These are phyloP conservation scores for Hyphopichia pseudoburtonii DNA, from an alignment of 1,139 yeast species.

Conservation along the genomic window DNA sequence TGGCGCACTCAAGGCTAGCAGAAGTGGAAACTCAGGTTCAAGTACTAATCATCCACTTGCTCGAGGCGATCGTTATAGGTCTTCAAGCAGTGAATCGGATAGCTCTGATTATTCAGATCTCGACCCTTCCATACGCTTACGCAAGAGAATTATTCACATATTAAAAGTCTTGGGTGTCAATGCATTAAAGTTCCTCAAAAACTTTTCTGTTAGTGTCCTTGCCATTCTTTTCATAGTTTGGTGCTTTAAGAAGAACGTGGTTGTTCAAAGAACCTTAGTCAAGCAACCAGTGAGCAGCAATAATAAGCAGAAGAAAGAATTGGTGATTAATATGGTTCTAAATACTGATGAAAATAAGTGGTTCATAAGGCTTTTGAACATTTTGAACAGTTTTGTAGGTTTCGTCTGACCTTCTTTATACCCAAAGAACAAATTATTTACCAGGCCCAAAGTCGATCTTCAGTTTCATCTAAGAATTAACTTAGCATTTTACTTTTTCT, in stretches of 20 bases:
- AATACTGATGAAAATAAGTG: constrained; percentile 48
- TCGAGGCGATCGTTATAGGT: constrained; percentile 3
- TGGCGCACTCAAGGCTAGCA: too few species aligned
- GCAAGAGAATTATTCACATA: constrained; percentile 22
- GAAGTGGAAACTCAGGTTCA: background rate
- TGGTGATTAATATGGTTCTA: constrained; percentile 45
- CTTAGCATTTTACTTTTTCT: too few species aligned
- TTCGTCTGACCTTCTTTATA: constrained; percentile 39
- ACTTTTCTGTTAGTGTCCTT: constrained; percentile 37
- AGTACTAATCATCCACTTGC: background rate
- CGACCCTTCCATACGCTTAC: constrained; percentile 26
- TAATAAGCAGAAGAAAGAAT: constrained; percentile 32
- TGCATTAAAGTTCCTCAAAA: constrained; percentile 30
- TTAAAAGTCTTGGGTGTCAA: constrained; percentile 30
- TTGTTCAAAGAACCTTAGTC: constrained; percentile 41
- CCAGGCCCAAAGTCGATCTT: too few species aligned
- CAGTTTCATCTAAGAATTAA: too few species aligned
- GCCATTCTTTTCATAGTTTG: constrained; percentile 44
- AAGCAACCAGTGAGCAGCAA: constrained; percentile 26
- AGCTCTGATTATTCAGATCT: constrained; percentile 13
- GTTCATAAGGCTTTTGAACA: constrained; percentile 40
- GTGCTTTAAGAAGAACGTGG: constrained; percentile 44
- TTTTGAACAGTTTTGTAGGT: constrained; percentile 46
- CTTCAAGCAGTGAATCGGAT: constrained; percentile 9
- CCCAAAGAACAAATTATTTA: too few species aligned